Evolutionary conservation across 257 asterid species (phyloP).

Genomic region (Jacaranda mimosifolia): DNA sequence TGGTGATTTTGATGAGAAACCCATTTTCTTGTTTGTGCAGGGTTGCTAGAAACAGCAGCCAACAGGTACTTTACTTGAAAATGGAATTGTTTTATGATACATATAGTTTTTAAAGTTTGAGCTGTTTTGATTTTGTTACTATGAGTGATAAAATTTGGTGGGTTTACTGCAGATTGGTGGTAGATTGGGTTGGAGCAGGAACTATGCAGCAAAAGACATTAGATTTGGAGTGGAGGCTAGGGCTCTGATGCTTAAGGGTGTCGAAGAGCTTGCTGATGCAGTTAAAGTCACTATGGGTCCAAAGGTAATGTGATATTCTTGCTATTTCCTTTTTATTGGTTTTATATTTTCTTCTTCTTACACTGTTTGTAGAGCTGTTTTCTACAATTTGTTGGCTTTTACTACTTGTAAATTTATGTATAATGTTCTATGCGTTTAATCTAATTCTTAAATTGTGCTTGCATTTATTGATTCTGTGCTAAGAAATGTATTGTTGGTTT

Average conservation of each 20-base stretch:
- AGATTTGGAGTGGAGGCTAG: conserved; percentile 94
- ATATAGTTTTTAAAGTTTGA: background rate
- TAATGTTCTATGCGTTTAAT: background rate
- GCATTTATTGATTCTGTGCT: background rate
- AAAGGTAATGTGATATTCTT: conserved; percentile 55
- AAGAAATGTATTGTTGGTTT: conserved; percentile 20
- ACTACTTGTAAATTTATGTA: background rate
- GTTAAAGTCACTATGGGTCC: conserved; percentile 98
- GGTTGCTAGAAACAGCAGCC: conserved; percentile 63
- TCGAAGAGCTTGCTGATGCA: conserved; percentile 94
- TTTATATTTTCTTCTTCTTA: background rate
- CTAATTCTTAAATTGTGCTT: background rate
- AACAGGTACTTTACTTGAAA: conserved; percentile 53
- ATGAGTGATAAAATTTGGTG: conserved; percentile 28
- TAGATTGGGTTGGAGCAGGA: conserved; percentile 74
- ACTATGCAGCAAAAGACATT: conserved; percentile 91
- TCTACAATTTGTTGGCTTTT: background rate
- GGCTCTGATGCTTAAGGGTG: conserved; percentile 90
- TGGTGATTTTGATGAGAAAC: conserved; percentile 15
- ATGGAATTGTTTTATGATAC: background rate
- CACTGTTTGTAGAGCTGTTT: background rate
- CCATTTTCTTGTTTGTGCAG: conserved; percentile 46
- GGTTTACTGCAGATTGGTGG: conserved; percentile 58
- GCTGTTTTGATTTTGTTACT: background rate
- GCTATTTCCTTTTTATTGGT: background rate